phyloP scores from a whole-genome alignment of 208 protist genomes.

The Wallacemonas sp. region DNA sequence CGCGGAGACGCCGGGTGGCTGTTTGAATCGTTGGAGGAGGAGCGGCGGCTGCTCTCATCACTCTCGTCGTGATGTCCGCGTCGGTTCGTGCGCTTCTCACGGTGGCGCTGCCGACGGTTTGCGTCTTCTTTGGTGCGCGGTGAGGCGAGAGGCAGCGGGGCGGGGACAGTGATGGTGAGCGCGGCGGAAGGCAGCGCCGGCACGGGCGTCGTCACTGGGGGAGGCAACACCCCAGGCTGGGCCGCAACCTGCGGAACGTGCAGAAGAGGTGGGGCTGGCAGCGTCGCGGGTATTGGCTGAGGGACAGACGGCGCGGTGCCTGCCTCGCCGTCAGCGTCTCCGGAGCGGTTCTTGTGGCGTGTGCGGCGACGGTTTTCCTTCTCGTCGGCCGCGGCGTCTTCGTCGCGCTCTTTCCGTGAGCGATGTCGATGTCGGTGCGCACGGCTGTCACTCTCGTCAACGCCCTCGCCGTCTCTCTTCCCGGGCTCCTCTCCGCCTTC shows the following conservation, averaged over 20 bases:
- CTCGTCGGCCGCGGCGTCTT: neutral
- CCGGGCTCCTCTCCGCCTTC: neutral
- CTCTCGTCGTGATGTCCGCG: too few relatives aligned
- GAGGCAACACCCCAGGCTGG: too few relatives aligned
- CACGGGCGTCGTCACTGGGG: neutral
- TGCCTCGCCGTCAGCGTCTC: neutral
- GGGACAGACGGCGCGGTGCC: neutral
- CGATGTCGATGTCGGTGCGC: conserved; percentile 3
- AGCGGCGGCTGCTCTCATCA: too few relatives aligned
- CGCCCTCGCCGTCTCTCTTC: neutral
- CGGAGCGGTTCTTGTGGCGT: neutral
- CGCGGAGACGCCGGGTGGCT: neutral
- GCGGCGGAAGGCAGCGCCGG: neutral
- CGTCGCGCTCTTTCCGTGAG: neutral
- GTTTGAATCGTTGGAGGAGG: neutral
- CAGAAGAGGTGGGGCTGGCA: too few relatives aligned
- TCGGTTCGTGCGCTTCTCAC: too few relatives aligned
- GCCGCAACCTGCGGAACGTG: too few relatives aligned
- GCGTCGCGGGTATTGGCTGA: neutral
- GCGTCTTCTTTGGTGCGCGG: neutral
- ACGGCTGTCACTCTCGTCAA: neutral
- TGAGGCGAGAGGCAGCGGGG: too few relatives aligned
- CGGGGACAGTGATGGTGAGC: too few relatives aligned
- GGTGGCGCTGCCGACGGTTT: neutral
- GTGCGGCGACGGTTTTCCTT: neutral